A percentile compares a stretch with the other conserved stretches of the same genome.
phyloP scores from a whole-genome alignment of 306 rosid genomes.

The Dalbergia cochinchinensis region DNA sequence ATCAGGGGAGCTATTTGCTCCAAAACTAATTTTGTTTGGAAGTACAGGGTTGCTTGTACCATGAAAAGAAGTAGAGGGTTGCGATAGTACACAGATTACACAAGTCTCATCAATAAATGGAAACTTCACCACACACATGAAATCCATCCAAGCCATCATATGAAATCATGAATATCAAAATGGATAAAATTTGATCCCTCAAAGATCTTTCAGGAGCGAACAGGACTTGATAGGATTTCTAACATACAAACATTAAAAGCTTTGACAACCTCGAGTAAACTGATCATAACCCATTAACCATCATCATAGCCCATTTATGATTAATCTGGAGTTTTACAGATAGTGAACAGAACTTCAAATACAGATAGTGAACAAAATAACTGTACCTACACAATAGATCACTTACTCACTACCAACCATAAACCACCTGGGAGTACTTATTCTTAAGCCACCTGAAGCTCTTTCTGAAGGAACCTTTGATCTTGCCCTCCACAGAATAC shows the following conservation, averaged over 20 bases:
- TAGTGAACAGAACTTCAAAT: slow-evolving; percentile 23
- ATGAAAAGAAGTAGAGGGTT: not conserved
- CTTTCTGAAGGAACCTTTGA: slow-evolving; percentile 86
- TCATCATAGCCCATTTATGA: too few species aligned
- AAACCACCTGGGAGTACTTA: slow-evolving; percentile 71
- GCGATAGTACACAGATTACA: not conserved
- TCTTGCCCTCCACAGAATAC: slow-evolving; percentile 87
- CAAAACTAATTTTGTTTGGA: not conserved
- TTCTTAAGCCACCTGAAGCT: slow-evolving; percentile 94
- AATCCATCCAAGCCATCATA: not conserved
- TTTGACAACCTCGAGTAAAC: slow-evolving; percentile 15
- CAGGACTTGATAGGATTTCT: slow-evolving; percentile 6
- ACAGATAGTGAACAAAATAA: not conserved
- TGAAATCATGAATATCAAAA: not conserved
- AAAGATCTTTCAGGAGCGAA: slow-evolving; percentile 12
- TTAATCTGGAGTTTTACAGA: slow-evolving; percentile 49
- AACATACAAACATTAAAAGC: slow-evolving; percentile 6
- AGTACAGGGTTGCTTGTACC: not conserved
- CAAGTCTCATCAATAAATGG: too few species aligned
- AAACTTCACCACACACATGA: too few species aligned
- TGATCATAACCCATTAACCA: slow-evolving; percentile 32
- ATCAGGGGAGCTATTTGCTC: not conserved
- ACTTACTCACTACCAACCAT: slow-evolving; percentile 69
- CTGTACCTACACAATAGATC: not conserved
- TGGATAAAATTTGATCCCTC: not conserved